phyloP scores from a whole-genome alignment of 164 flowering plant species.

The Vitis amurensis region DNA sequence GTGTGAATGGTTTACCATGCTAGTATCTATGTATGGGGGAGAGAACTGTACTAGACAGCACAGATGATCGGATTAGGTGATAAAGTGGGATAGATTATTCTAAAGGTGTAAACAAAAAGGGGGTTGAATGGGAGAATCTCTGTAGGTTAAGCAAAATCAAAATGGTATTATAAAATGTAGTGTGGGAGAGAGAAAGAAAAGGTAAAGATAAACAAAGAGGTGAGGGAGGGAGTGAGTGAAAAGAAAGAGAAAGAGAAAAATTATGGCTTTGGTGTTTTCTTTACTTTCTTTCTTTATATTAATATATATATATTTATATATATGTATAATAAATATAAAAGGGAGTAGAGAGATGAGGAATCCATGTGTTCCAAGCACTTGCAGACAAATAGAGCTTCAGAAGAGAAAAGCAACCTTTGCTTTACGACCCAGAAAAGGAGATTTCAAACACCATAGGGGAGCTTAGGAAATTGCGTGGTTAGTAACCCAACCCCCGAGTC shows the following conservation, averaged over 20 bases:
- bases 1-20: too few relatives aligned
- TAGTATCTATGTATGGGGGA: too few relatives aligned
- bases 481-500: constrained; percentile 17
- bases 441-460: constrained; percentile 28
- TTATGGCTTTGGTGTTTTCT: background rate
- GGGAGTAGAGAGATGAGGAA: constrained; percentile 20
- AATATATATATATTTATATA: too few relatives aligned
- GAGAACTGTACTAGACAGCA: background rate
- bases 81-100: constrained; percentile 10
- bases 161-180: constrained; percentile 1
- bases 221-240: constrained; percentile 3
- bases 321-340: background rate
- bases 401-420: constrained; percentile 36
- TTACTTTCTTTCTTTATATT: background rate
- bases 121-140: constrained; percentile 12
- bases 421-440: constrained; percentile 48
- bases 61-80: constrained; percentile 13
- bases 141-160: background rate
- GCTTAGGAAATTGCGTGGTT: constrained; percentile 41
- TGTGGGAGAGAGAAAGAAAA: background rate
- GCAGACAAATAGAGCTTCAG: constrained; percentile 38
- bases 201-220: background rate
- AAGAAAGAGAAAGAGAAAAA: constrained; percentile 4
- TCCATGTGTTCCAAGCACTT: constrained; percentile 42
- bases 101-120: constrained; percentile 8